Evolutionary conservation across 2,329 filamentous ascomycete species (phyloP), one percentile per base, ranked within the genome.

Genomic region (Exophiala spinifera): DNA sequence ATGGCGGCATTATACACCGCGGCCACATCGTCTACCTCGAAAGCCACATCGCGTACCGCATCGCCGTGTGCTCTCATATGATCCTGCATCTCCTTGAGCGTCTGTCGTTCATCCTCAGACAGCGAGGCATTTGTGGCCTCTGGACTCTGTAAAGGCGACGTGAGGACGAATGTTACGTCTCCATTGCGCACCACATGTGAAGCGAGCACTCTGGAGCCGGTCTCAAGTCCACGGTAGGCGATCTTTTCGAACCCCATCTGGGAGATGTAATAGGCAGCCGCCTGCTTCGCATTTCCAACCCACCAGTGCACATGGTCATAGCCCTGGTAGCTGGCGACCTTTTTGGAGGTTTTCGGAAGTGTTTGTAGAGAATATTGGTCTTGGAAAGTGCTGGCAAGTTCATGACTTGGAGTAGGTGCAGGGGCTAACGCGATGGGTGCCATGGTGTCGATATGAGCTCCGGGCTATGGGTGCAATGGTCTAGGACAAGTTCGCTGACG

Each of bases 221-320:
- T 96, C 72, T 96, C 91, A 4, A 96, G 84, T 4, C 91, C 92
- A 37, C 82, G 82, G 72, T 96, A 95, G 59, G 92, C 92, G 53
- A 96, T 73, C 17, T 82, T 83, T 66, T 82, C 78, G 76, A 96
- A 96, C 52, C 90, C 91, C 77, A 96, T 91, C 62, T 91, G 87
- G 10, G 83, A 86, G 63, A 87, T 86, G 75, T 96, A 96, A 76
- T 89, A 96, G 13, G 87, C 82, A 36, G 91, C 91, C 2, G 91
- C 89, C 77, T 96, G 91, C 75, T 96, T 96, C 65, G 92, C 91
- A 69, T 97, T 97, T 69, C 91, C 91, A 25, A 96, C 92, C 77
- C 90, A 96, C 91, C 91, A 96, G 63, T 90, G 91, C 53, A 96
- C 83, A 72, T 96, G 89, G 74, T 96, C 89, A 71, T 96, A 96